Conservation (phyloP, 2,329 filamentous ascomycete species). For the Hansfordia pulvinata region DNA sequence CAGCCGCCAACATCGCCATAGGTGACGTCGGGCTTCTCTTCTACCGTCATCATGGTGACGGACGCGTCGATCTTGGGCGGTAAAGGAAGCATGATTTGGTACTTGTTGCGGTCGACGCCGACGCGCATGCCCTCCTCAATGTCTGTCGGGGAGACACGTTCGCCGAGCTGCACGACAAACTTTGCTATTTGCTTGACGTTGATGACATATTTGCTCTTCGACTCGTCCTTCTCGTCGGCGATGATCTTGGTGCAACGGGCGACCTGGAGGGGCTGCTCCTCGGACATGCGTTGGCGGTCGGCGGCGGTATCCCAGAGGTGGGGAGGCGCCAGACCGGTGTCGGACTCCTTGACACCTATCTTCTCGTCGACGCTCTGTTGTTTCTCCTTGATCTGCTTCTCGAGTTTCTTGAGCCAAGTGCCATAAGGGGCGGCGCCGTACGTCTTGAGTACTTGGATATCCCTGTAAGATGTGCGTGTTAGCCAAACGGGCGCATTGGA, state of each 20-base stretch:
- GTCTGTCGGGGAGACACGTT: conserved; percentile 93
- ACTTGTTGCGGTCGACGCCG: conserved; percentile 96
- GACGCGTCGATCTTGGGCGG: conserved; percentile 98
- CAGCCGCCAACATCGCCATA: conserved; percentile 98
- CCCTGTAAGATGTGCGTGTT: conserved; percentile 41
- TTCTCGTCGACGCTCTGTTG: conserved; percentile 98
- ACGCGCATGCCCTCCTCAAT: conserved; percentile 99
- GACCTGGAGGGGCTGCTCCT: conserved; percentile 95
- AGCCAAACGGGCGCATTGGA: conserved; percentile 11
- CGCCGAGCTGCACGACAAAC: conserved; percentile 95
- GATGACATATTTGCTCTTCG: conserved; percentile 99
- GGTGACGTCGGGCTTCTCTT: conserved; percentile 98
- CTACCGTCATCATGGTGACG: conserved; percentile 99
- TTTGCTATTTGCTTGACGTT: conserved; percentile 99
- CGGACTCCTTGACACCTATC: conserved; percentile 94
- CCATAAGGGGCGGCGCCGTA: conserved; percentile 96
- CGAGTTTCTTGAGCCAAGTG: conserved; percentile 85
- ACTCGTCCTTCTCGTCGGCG: conserved; percentile 83
- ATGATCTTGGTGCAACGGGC: conserved; percentile 99
- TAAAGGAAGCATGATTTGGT: conserved; percentile 91
- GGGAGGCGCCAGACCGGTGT: conserved; percentile 93
- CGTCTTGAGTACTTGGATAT: conserved; percentile 98
- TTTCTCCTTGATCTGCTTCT: conserved; percentile 99
- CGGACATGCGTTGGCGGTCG: conserved; percentile 94
- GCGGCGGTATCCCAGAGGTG: conserved; percentile 98